Percentiles rank a stretch among this genome's conserved stretches.
These are phyloP conservation scores for Podospora sp. DNA, from an alignment of 495 filamentous ascomycete species.

Conservation along the genomic window DNA sequence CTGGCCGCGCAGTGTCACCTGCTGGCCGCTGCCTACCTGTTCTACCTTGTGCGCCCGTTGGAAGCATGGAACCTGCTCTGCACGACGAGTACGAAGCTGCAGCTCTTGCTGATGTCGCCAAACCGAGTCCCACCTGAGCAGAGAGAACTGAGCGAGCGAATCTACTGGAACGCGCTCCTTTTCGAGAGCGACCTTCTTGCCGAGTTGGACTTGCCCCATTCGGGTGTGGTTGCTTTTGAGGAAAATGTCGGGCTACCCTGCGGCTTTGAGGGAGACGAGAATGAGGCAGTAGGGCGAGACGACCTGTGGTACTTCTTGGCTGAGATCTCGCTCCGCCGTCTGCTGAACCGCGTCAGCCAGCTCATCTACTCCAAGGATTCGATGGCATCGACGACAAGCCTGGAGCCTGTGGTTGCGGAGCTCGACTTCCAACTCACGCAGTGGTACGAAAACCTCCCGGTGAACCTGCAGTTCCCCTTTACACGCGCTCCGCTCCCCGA, in stretches of 20 bases:
- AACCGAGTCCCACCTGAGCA: constrained; percentile 68
- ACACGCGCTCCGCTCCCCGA: constrained; percentile 64
- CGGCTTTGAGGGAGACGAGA: constrained; percentile 71
- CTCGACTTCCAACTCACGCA: constrained; percentile 80
- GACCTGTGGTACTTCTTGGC: constrained; percentile 84
- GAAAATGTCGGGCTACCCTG: constrained; percentile 77
- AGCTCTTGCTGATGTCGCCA: constrained; percentile 71
- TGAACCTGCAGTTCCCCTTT: constrained; percentile 75
- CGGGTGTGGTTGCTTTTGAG: constrained; percentile 78
- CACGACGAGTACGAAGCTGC: constrained; percentile 77
- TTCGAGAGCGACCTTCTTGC: constrained; percentile 82
- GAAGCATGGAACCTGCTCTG: constrained; percentile 82
- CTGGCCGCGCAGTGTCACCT: constrained; percentile 77
- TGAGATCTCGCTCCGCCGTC: constrained; percentile 74
- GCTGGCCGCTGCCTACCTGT: constrained; percentile 75
- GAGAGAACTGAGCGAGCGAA: constrained; percentile 70
- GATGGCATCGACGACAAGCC: constrained; percentile 65
- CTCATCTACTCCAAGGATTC: constrained; percentile 78
- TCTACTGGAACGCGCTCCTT: constrained; percentile 82
- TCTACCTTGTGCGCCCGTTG: constrained; percentile 77
- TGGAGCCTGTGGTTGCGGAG: constrained; percentile 76
- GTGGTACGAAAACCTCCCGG: constrained; percentile 78
- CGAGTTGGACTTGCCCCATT: constrained; percentile 79
- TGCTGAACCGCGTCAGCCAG: constrained; percentile 78
- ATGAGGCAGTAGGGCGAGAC: constrained; percentile 66